Conservation (phyloP, 164 flowering plant genomes). For the Magnolia kwangsiensis region DNA sequence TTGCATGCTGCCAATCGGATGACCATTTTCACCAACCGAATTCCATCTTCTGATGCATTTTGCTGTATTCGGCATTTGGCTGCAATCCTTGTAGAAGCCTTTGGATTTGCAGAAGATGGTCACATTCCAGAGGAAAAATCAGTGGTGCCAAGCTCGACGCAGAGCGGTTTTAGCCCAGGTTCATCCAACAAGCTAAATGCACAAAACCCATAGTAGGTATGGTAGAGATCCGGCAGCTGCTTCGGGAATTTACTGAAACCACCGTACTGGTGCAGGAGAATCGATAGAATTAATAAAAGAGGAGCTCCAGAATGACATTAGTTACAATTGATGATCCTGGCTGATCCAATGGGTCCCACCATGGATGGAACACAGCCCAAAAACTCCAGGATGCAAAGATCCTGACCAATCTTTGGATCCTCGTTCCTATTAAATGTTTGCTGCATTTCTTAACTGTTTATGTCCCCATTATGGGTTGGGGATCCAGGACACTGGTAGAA, state of each 20-base stretch:
- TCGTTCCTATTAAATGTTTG: too few species aligned
- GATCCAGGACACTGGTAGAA: too few species aligned
- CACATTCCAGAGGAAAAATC: conserved; percentile 39
- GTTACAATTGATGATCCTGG: neutral
- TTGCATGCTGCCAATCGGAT: too few species aligned
- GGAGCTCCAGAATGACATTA: neutral
- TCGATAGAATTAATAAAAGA: conserved; percentile 2
- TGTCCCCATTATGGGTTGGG: too few species aligned
- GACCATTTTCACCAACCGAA: neutral
- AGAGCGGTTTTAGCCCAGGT: conserved; percentile 54
- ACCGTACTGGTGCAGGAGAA: conserved; percentile 57
- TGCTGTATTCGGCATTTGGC: neutral
- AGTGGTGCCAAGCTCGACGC: conserved; percentile 64
- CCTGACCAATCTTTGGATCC: too few species aligned
- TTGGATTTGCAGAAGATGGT: conserved; percentile 1
- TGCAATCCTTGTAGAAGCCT: neutral
- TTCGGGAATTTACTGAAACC: conserved; percentile 88
- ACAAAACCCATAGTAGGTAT: conserved; percentile 71
- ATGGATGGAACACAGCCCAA: neutral
- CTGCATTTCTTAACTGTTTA: too few species aligned
- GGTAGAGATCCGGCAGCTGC: conserved; percentile 78
- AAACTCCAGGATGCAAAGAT: neutral
- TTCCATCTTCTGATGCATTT: neutral
- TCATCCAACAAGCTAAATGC: conserved; percentile 87
- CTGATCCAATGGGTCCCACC: neutral